These are phyloP conservation scores for Rachicladosporium sp. DNA, from an alignment of 2,329 filamentous ascomycete species.

Conservation along the genomic window DNA sequence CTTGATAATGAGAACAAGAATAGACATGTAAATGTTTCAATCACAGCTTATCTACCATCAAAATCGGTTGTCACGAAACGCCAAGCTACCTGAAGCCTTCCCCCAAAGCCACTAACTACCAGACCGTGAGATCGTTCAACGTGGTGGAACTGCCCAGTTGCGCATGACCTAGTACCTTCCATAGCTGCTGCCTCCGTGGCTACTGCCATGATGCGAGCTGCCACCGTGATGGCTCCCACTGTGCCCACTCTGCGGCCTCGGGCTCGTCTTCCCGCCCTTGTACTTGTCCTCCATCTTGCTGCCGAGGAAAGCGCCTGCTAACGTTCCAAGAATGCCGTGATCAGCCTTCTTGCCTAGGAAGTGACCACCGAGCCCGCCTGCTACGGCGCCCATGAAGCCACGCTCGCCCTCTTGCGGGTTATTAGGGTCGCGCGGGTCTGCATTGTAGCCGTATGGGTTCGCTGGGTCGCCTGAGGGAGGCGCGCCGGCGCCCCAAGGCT, in stretches of 20 bases:
- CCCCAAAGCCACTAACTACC: too few species aligned
- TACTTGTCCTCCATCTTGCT: conserved; percentile 42
- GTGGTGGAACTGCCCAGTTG: too few species aligned
- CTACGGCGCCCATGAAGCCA: conserved; percentile 44
- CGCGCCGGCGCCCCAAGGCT: too few species aligned
- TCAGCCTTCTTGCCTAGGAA: conserved; percentile 44
- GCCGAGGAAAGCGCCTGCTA: conserved; percentile 46
- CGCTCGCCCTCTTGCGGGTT: conserved; percentile 42
- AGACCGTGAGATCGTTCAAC: too few species aligned
- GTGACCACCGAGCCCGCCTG: conserved; percentile 45
- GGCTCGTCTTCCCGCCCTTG: conserved; percentile 30
- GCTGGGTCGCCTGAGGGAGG: too few species aligned
- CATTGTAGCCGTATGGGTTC: conserved; percentile 8
- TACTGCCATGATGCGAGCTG: neutral
- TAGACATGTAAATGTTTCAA: too few species aligned
- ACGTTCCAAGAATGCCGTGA: conserved; percentile 45
- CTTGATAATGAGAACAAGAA: too few species aligned
- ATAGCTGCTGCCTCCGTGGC: conserved; percentile 1
- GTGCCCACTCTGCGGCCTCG: conserved; percentile 1
- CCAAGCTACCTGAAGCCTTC: too few species aligned
- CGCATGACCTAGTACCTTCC: neutral
- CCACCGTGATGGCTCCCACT: conserved; percentile 6
- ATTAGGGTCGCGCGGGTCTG: conserved; percentile 26
- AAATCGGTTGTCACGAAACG: too few species aligned
- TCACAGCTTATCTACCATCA: too few species aligned